Conservation (phyloP, 495 filamentous ascomycete genomes). For the Penicillium canariense region DNA sequence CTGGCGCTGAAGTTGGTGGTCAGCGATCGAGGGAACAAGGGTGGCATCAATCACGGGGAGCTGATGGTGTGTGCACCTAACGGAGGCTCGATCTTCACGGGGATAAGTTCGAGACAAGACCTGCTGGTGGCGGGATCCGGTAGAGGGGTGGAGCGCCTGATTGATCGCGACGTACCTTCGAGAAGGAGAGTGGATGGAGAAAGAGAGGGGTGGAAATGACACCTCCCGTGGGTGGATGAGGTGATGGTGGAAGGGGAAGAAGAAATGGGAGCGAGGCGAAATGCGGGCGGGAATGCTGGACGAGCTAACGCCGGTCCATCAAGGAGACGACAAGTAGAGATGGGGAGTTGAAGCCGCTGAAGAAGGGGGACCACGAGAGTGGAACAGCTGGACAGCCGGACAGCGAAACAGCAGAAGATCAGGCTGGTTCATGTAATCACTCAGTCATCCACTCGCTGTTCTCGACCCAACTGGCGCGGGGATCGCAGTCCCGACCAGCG, state of each 20-base stretch:
- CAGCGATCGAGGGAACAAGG: constrained; percentile 24
- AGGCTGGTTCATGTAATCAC: constrained; percentile 9
- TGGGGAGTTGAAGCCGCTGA: neutral
- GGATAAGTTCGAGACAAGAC: neutral
- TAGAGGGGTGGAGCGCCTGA: neutral
- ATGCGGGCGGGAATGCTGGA: constrained; percentile 14
- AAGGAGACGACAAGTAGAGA: constrained; percentile 4
- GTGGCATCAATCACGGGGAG: constrained; percentile 25
- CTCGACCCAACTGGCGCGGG: too few relatives aligned
- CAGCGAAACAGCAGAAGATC: too few relatives aligned
- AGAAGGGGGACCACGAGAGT: neutral
- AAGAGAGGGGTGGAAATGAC: constrained; percentile 12
- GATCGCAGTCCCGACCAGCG: constrained; percentile 19
- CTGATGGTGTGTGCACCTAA: constrained; percentile 23
- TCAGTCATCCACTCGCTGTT: too few relatives aligned
- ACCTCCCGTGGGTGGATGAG: constrained; percentile 20
- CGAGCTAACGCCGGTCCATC: constrained; percentile 21
- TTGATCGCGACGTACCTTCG: constrained; percentile 24
- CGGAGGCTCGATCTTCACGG: constrained; percentile 15
- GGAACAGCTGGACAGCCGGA: too few relatives aligned
- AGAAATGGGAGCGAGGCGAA: constrained; percentile 6
- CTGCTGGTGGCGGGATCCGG: neutral
- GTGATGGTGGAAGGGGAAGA: constrained; percentile 9
- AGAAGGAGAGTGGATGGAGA: constrained; percentile 33
- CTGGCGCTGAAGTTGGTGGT: constrained; percentile 33